Evolutionary conservation across 1,284 basidiomycete genomes (phyloP).

Genomic region (Irpex rosettiformis): DNA sequence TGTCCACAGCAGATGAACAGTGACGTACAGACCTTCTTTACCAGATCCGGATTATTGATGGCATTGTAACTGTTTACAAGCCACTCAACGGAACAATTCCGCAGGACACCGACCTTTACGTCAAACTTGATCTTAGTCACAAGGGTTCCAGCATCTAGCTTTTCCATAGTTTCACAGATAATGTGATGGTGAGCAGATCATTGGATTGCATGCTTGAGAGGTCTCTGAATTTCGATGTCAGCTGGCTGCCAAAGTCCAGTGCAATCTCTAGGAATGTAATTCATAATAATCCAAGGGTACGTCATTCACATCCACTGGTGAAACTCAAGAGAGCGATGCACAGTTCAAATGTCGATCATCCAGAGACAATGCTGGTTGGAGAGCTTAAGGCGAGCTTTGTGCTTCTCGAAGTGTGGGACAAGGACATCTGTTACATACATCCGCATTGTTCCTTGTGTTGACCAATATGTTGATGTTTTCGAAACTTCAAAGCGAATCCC

Average conservation of each 20-base stretch:
- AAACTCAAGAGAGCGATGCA: constrained; percentile 34
- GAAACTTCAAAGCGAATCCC: constrained; percentile 26
- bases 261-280: constrained; percentile 22
- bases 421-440: constrained; percentile 31
- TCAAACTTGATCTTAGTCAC: constrained; percentile 15
- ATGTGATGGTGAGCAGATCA: constrained; percentile 9
- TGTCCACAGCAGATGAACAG: too few species aligned
- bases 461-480: constrained; percentile 36
- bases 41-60: constrained; percentile 16
- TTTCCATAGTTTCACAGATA: constrained; percentile 16
- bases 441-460: constrained; percentile 32
- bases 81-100: constrained; percentile 19
- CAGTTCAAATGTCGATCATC: constrained; percentile 34
- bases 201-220: constrained; percentile 23
- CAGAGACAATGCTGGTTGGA: constrained; percentile 27
- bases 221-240: constrained; percentile 26
- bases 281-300: constrained; percentile 21
- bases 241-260: constrained; percentile 23
- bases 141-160: constrained; percentile 10
- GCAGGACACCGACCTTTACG: constrained; percentile 10
- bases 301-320: constrained; percentile 24
- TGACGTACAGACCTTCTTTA: constrained; percentile 10
- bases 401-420: constrained; percentile 29
- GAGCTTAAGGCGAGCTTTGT: constrained; percentile 18
- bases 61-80: constrained; percentile 16